Evolutionary conservation across 106 monocot species (phyloP).

Genomic region (Amphibolis antarctica): DNA sequence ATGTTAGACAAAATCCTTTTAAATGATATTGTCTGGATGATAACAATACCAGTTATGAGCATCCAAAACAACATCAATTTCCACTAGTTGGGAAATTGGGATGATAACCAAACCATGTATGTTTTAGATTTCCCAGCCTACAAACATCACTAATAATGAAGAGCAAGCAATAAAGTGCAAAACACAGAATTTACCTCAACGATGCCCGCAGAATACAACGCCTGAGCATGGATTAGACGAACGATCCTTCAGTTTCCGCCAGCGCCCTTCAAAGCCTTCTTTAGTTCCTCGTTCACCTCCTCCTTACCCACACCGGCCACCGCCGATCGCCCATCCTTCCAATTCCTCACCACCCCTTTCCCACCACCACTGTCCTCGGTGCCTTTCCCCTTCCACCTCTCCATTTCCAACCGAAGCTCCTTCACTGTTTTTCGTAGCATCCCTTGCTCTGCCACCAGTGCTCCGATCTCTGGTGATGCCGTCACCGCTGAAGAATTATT

Average conservation of each 20-base stretch:
- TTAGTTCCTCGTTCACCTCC: constrained; percentile 10
- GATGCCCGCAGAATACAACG: too few species aligned
- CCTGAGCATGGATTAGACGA: too few species aligned
- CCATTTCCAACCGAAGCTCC: constrained; percentile 8
- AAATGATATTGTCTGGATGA: too few species aligned
- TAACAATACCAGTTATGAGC: too few species aligned
- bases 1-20: too few species aligned
- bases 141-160: too few species aligned
- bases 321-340: neutral
- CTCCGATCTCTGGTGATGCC: neutral
- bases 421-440: constrained; percentile 10
- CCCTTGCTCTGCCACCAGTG: constrained; percentile 10
- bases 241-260: constrained; percentile 5
- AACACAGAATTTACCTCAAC: too few species aligned
- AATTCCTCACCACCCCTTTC: neutral
- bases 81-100: too few species aligned
- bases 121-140: too few species aligned
- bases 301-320: neutral
- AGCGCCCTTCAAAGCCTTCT: constrained; percentile 10
- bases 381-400: neutral
- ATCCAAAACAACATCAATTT: too few species aligned
- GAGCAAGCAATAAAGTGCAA: too few species aligned
- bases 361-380: neutral
- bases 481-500: neutral
- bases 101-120: too few species aligned